phyloP scores from a whole-genome alignment of 768 basidiomycete genomes.

The Mycena filopes region DNA sequence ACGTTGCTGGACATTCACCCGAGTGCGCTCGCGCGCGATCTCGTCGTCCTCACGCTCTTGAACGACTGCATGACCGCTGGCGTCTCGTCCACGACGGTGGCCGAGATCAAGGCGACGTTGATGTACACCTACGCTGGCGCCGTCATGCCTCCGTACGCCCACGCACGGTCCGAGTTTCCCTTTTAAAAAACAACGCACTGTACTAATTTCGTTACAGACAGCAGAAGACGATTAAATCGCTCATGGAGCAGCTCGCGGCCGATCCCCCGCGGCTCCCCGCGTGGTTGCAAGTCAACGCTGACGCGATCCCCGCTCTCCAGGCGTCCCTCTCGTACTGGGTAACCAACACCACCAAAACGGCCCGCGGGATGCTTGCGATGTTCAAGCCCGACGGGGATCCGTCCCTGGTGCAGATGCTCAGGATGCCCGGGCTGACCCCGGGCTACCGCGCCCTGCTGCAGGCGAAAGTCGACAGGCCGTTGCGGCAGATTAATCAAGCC shows the following conservation, averaged over 20 bases:
- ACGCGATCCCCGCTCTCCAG: constrained; percentile 30
- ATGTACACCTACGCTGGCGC: constrained; percentile 38
- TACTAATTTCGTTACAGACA: constrained; percentile 7
- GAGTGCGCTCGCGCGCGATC: constrained; percentile 37
- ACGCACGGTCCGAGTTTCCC: constrained; percentile 29
- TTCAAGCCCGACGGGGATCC: not conserved
- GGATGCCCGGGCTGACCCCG: constrained; percentile 11
- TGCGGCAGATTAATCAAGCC: not conserved
- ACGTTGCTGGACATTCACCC: constrained; percentile 41
- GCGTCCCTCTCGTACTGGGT: constrained; percentile 35
- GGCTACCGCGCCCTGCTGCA: constrained; percentile 9
- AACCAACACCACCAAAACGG: constrained; percentile 22
- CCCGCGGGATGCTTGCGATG: constrained; percentile 26
- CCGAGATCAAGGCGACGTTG: constrained; percentile 38
- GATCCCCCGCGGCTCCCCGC: constrained; percentile 31
- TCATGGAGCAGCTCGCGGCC: constrained; percentile 21
- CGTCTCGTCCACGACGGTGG: constrained; percentile 13
- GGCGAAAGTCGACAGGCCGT: constrained; percentile 2
- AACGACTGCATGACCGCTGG: constrained; percentile 31
- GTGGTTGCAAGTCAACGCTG: constrained; percentile 36
- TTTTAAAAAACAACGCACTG: not conserved
- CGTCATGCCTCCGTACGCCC: constrained; percentile 36
- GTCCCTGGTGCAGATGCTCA: constrained; percentile 5
- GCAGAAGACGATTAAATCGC: constrained; percentile 26
- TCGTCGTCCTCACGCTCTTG: constrained; percentile 37